These are phyloP conservation scores for Saturnispora silvae DNA, from an alignment of 805 yeast species.

Conservation along the genomic window DNA sequence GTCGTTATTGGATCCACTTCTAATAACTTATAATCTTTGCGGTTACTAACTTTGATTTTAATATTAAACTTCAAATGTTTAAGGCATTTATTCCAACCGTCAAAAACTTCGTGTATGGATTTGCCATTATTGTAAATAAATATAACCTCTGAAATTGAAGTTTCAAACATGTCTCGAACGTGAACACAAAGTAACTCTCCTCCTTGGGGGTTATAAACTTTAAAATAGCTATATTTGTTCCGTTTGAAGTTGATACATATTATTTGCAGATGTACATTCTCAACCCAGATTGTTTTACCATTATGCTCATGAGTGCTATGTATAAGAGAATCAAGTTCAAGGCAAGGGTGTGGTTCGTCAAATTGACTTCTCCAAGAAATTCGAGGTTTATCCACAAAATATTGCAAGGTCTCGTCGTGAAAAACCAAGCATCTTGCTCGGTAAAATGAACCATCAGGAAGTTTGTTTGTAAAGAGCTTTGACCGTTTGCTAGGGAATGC, in stretches of 20 bases:
- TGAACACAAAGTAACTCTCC: background rate
- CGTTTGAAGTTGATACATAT: background rate
- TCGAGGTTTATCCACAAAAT: slow-evolving; percentile 4
- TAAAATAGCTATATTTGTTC: background rate
- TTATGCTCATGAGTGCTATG: slow-evolving; percentile 5
- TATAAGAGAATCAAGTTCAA: background rate
- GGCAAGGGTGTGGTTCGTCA: background rate
- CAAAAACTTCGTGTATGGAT: background rate
- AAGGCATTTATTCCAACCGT: background rate
- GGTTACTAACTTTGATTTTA: background rate
- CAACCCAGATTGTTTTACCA: slow-evolving; percentile 5
- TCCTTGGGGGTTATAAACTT: background rate
- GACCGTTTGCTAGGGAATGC: too few relatives aligned
- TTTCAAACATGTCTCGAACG: background rate
- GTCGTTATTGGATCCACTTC: slow-evolving; percentile 2
- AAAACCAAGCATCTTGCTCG: background rate
- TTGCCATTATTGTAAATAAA: slow-evolving; percentile 1
- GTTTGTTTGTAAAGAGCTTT: too few relatives aligned
- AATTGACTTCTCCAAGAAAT: background rate
- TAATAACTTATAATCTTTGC: background rate
- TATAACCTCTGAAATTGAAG: background rate
- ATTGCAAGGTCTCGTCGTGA: background rate
- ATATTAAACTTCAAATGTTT: slow-evolving; percentile 4
- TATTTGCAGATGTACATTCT: slow-evolving; percentile 2
- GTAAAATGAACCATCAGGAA: background rate